phyloP scores from a whole-genome alignment of 1,139 yeast species.

The Pichiaceae sp. region DNA sequence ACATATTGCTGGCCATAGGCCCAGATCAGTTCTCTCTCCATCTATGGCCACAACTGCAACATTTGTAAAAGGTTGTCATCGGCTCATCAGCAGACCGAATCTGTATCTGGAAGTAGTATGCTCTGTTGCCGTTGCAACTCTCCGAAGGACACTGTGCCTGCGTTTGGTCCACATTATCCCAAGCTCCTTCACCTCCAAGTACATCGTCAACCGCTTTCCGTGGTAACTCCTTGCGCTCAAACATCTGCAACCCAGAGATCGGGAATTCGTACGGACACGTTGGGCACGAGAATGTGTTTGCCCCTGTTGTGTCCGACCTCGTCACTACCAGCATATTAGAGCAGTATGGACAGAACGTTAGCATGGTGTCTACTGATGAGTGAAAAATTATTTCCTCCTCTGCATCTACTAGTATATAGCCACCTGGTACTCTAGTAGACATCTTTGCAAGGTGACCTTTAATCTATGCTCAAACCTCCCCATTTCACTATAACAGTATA shows the following conservation, averaged over 20 bases:
- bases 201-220: conserved; percentile 94
- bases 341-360: conserved; percentile 91
- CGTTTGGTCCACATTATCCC: conserved; percentile 97
- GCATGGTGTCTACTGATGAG: conserved; percentile 35
- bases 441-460: too few relatives aligned
- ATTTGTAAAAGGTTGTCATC: conserved; percentile 93
- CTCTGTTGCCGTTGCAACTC: conserved; percentile 80
- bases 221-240: conserved; percentile 72
- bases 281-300: conserved; percentile 63
- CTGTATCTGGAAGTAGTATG: conserved; percentile 94
- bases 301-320: conserved; percentile 27
- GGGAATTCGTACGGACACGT: conserved; percentile 95
- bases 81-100: conserved; percentile 90
- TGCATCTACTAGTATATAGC: too few relatives aligned
- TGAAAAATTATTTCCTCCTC: not conserved
- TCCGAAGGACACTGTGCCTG: conserved; percentile 85
- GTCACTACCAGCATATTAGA: conserved; percentile 71
- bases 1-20: not conserved
- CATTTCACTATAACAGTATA: too few relatives aligned
- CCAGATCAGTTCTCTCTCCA: conserved; percentile 84
- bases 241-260: conserved; percentile 74
- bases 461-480: too few relatives aligned
- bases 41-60: conserved; percentile 87
- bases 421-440: too few relatives aligned
- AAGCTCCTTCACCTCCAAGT: conserved; percentile 93